Percentiles rank a stretch among this genome's conserved stretches.
Evolutionary conservation across 2,329 filamentous ascomycete genomes (phyloP).

Genomic region (Pyricularia grisea): DNA sequence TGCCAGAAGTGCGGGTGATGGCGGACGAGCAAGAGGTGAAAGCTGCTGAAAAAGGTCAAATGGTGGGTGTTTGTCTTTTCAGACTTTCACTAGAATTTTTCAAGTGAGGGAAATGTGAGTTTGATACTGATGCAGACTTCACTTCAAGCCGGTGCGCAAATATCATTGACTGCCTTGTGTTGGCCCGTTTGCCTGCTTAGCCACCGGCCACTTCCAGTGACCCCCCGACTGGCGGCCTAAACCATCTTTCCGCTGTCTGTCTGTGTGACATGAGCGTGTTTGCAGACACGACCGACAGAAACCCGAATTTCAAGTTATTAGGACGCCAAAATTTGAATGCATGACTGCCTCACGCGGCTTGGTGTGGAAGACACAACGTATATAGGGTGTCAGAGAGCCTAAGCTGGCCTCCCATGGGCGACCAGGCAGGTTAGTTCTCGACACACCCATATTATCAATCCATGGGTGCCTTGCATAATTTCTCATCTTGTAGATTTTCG

Average conservation of each 20-base stretch:
- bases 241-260: not conserved
- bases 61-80: not conserved
- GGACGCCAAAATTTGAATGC: not conserved
- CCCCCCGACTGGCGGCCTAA: not conserved
- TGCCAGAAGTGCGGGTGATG: not conserved
- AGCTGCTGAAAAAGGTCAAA: not conserved
- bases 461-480: not conserved
- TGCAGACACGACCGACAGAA: not conserved
- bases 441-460: not conserved
- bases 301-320: not conserved
- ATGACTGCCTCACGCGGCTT: not conserved
- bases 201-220: not conserved
- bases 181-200: not conserved
- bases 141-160: not conserved
- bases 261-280: not conserved
- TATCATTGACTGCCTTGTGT: not conserved
- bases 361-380: not conserved
- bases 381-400: too few relatives aligned
- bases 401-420: not conserved
- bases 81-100: not conserved
- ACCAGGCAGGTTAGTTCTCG: not conserved
- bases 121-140: not conserved
- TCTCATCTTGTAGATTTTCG: not conserved
- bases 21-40: not conserved
- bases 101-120: not conserved